phyloP scores from a whole-genome alignment of 306 rosid genomes.

The Sindora glabra region DNA sequence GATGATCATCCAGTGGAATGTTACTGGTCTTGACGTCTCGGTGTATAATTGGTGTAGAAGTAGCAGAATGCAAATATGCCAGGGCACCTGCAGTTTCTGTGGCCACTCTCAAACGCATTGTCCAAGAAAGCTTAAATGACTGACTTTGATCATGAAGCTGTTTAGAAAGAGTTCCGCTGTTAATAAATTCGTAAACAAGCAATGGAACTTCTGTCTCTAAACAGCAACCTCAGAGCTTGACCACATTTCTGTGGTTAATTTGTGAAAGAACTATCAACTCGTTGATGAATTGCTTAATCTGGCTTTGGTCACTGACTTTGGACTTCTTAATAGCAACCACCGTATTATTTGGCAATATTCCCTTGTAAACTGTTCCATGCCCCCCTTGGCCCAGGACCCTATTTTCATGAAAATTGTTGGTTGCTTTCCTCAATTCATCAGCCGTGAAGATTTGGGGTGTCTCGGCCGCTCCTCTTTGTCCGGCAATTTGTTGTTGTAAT shows the following conservation, averaged over 20 bases:
- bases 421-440: constrained; percentile 33
- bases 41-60: constrained; percentile 41
- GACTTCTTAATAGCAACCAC: constrained; percentile 43
- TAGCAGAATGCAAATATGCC: constrained; percentile 38
- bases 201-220: constrained; percentile 45
- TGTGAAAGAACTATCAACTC: constrained; percentile 35
- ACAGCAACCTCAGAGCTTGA: constrained; percentile 40
- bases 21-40: constrained; percentile 49
- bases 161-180: constrained; percentile 24
- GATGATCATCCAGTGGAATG: constrained; percentile 24
- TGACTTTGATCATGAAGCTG: constrained; percentile 18
- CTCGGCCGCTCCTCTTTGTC: neutral
- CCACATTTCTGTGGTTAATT: constrained; percentile 46
- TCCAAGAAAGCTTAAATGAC: constrained; percentile 20
- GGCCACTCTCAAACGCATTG: constrained; percentile 31
- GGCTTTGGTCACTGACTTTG: constrained; percentile 23
- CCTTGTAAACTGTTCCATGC: constrained; percentile 36
- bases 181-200: constrained; percentile 53
- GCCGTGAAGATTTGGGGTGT: constrained; percentile 8
- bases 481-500: constrained; percentile 22
- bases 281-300: constrained; percentile 35
- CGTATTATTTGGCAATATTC: constrained; percentile 9
- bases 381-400: constrained; percentile 37
- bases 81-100: constrained; percentile 38
- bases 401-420: constrained; percentile 23